Evolutionary conservation across 2,329 filamentous ascomycete species (phyloP), one percentile per base, ranked within the genome.

Genomic region (Colletotrichum magnum): DNA sequence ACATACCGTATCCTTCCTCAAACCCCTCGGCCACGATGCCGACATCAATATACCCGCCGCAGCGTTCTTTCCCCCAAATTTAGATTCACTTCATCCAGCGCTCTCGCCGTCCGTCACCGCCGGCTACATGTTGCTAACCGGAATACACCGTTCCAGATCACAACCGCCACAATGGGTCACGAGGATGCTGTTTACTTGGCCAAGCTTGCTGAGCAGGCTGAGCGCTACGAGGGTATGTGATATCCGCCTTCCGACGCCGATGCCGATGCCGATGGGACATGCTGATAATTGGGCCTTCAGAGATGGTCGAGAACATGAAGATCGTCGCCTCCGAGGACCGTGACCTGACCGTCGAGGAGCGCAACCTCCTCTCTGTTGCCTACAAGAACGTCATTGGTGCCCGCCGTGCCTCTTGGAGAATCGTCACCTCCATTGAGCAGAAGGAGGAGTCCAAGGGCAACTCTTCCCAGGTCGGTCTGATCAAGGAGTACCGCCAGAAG

Each of bases 271-370:
- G 68, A 67, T 71, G 43, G 52, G 64, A 39, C 48, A 52, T 28
- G 36, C 64, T 65, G 45, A 53, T 65, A 50, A 63, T 58, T 53
- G 64, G 67, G 64, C 54, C 56, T 74, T 68, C 84, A 98, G 95
- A 98, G 87, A 98, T 98, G 95, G 95, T 98, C 76, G 94, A 97
- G 89, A 97, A 98, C 91, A 98, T 98, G 95, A 98, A 98, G 92
- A 91, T 93, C 76, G 95, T 98, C 79, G 95, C 95, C 79, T 95
- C 93, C 76, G 94, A 95, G 82, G 90, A 93, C 81, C 90, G 88
- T 78, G 92, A 94, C 79, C 89, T 94, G 77, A 92, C 91, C 74
- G 94, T 98, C 76, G 95, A 98, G 86, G 95, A 98, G 90, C 93
- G 95, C 83, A 98, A 98, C 87, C 94, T 98, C 74, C 91, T 98